These are phyloP conservation scores for Blastocystis sp. DNA, from an alignment of 352 stramenopile species.

Conservation along the genomic window DNA sequence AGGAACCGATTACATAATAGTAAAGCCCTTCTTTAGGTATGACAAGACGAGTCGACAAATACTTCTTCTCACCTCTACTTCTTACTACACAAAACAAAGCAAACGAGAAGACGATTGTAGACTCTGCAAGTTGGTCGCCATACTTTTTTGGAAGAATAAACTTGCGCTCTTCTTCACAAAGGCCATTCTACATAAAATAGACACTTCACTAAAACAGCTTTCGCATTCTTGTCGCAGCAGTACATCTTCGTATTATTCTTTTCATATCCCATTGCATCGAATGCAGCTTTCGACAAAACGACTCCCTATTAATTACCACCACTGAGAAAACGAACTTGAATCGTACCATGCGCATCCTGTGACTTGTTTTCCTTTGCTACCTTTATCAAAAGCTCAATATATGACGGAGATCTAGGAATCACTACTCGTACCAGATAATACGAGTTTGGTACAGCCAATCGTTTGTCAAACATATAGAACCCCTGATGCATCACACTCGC, in stretches of 20 bases:
- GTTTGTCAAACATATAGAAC: neutral
- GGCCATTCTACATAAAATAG: neutral
- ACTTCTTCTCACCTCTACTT: neutral
- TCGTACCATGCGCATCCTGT: neutral
- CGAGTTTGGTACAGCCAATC: neutral
- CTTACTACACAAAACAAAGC: neutral
- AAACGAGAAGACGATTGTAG: neutral
- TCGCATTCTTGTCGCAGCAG: neutral
- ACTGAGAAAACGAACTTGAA: neutral
- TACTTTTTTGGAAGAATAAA: neutral
- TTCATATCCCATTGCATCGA: neutral
- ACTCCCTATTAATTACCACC: neutral
- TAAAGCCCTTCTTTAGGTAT: conserved; percentile 9
- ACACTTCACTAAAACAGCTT: neutral
- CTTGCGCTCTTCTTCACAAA: neutral
- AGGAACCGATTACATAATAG: neutral
- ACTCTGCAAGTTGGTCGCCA: neutral
- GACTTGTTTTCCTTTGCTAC: neutral
- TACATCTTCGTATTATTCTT: neutral
- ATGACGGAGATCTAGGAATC: neutral
- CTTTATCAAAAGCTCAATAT: neutral
- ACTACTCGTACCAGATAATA: neutral
- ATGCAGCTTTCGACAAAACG: neutral
- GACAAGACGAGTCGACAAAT: neutral
- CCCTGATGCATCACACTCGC: neutral